Conservation (phyloP, 2,329 filamentous ascomycete genomes). For the Acephala macrosclerotiorum region DNA sequence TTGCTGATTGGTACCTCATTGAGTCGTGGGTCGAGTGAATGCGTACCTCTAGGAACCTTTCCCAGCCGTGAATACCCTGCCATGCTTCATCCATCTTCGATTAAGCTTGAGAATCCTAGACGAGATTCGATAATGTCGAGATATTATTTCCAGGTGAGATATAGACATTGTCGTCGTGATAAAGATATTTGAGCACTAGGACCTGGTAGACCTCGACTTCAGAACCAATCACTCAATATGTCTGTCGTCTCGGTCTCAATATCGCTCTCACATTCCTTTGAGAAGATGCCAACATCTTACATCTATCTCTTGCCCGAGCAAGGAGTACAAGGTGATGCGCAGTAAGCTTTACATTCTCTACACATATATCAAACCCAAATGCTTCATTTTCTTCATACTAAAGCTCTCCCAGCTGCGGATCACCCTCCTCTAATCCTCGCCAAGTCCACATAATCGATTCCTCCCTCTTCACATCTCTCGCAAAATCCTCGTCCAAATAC, state of each 20-base stretch:
- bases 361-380: neutral
- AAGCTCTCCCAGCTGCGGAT: slow-evolving; percentile 9
- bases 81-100: neutral
- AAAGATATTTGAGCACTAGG: neutral
- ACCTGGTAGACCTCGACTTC: no score
- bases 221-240: slow-evolving; percentile 8
- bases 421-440: slow-evolving; percentile 15
- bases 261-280: slow-evolving; percentile 25
- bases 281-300: slow-evolving; percentile 17
- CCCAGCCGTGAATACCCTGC: neutral
- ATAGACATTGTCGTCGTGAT: neutral
- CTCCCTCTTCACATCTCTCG: slow-evolving; percentile 26
- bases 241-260: slow-evolving; percentile 27
- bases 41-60: neutral
- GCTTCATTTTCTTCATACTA: neutral
- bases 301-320: slow-evolving; percentile 26
- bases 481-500: neutral
- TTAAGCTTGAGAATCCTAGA: neutral
- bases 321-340: slow-evolving; percentile 27
- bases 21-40: slow-evolving; percentile 21
- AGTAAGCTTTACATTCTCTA: slow-evolving; percentile 1
- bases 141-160: neutral
- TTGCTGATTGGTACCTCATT: slow-evolving; percentile 6
- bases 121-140: neutral
- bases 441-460: slow-evolving; percentile 31